phyloP scores from a whole-genome alignment of 1,284 basidiomycete genomes.

The Puccinia hordei region DNA sequence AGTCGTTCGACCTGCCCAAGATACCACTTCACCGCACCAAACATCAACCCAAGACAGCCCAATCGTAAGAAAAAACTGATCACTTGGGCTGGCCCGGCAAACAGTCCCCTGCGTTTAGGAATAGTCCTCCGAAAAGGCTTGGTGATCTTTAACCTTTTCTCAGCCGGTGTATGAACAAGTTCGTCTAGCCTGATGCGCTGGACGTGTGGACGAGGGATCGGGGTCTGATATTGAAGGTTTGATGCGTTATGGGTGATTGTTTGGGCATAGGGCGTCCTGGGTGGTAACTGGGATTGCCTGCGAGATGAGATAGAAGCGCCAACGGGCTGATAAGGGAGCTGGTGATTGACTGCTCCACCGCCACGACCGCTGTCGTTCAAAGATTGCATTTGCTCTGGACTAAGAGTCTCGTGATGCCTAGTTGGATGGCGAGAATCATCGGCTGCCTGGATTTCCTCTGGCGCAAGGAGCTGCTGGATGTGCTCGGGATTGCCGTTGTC shows the following conservation, averaged over 20 bases:
- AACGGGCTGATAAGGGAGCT: neutral
- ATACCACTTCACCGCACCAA: slow-evolving; percentile 54
- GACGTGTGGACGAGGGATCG: slow-evolving; percentile 27
- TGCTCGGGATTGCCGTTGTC: slow-evolving; percentile 43
- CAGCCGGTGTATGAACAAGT: slow-evolving; percentile 35
- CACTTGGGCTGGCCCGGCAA: slow-evolving; percentile 61
- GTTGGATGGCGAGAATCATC: neutral
- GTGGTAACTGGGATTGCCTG: slow-evolving; percentile 31
- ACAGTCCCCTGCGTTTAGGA: slow-evolving; percentile 52
- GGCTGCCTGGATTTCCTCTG: neutral
- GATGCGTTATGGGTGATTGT: slow-evolving; percentile 13
- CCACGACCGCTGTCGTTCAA: too few relatives aligned
- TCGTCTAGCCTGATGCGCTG: slow-evolving; percentile 47
- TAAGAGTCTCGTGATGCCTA: neutral
- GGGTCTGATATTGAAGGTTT: slow-evolving; percentile 28
- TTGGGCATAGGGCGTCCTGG: slow-evolving; percentile 24
- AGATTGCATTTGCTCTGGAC: neutral
- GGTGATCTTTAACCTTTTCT: slow-evolving; percentile 40
- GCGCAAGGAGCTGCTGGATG: slow-evolving; percentile 33
- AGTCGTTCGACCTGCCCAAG: slow-evolving; percentile 68
- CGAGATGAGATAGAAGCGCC: slow-evolving; percentile 15
- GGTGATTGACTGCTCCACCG: slow-evolving; percentile 1
- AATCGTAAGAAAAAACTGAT: slow-evolving; percentile 61
- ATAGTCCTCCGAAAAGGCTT: slow-evolving; percentile 52
- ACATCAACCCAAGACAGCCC: slow-evolving; percentile 60